These are phyloP conservation scores for Vachellia pachyceras DNA, from an alignment of 306 rosid species.

Conservation along the genomic window DNA sequence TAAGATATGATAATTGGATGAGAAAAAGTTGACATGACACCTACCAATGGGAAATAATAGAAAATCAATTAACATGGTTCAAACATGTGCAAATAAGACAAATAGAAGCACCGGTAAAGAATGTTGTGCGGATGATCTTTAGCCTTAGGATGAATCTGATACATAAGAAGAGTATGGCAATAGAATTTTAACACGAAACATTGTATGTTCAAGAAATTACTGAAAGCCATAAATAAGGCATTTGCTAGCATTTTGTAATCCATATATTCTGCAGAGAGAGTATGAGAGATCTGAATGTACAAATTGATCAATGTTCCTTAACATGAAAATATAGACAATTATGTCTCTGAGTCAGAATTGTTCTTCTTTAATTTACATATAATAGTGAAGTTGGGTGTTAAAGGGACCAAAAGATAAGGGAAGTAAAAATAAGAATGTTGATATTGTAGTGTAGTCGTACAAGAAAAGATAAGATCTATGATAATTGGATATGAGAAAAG, in stretches of 20 bases:
- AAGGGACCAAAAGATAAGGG: neutral
- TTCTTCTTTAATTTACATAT: neutral
- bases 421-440: no score
- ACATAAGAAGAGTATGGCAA: neutral
- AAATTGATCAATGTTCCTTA: slow-evolving; percentile 1
- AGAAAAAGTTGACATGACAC: neutral
- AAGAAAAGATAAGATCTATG: neutral
- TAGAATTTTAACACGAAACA: neutral
- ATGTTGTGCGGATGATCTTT: no score
- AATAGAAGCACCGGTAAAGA: no score
- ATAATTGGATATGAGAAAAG: neutral
- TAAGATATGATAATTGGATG: neutral
- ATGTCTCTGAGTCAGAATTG: neutral
- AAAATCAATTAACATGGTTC: no score
- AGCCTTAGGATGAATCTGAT: neutral
- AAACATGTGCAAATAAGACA: no score
- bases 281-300: neutral
- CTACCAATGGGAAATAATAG: no score
- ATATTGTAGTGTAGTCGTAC: neutral
- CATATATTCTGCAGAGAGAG: neutral
- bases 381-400: neutral
- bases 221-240: neutral
- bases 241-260: slow-evolving; percentile 17
- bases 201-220: slow-evolving; percentile 15
- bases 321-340: neutral